A percentile compares a stretch with the other conserved stretches of the same genome.
phyloP scores from a whole-genome alignment of 1,284 basidiomycete species.

The Microbotryum violaceum region DNA sequence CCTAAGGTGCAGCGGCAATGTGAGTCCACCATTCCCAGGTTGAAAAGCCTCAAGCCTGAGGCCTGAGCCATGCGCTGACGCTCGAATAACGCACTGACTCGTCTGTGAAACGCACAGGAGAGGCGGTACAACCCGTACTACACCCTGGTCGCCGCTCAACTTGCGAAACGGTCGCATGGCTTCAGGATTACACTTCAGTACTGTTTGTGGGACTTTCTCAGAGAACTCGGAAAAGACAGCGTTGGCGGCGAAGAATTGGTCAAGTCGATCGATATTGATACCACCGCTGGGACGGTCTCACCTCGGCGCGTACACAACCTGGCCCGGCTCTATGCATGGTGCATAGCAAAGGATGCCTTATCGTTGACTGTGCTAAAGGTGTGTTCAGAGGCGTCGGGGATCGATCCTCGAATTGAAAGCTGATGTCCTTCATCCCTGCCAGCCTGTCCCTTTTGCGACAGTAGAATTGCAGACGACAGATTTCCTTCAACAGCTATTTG shows the following conservation, averaged over 20 bases:
- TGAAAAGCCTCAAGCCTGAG: no score
- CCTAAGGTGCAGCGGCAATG: slow-evolving; percentile 87
- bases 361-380: slow-evolving; percentile 77
- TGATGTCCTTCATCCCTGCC: neutral
- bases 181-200: slow-evolving; percentile 92
- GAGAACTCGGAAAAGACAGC: slow-evolving; percentile 74
- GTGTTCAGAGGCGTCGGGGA: slow-evolving; percentile 9
- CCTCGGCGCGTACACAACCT: slow-evolving; percentile 55
- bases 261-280: slow-evolving; percentile 50
- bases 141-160: slow-evolving; percentile 69
- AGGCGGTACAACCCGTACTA: slow-evolving; percentile 94
- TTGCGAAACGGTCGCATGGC: slow-evolving; percentile 46
- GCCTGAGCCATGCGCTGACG: neutral
- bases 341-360: slow-evolving; percentile 65
- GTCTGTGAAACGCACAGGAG: slow-evolving; percentile 52
- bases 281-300: slow-evolving; percentile 51
- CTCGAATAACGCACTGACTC: neutral
- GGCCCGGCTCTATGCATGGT: slow-evolving; percentile 73
- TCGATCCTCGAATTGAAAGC: neutral
- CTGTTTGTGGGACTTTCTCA: slow-evolving; percentile 92
- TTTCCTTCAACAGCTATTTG: slow-evolving; percentile 64
- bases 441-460: slow-evolving; percentile 77
- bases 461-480: slow-evolving; percentile 55
- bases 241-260: slow-evolving; percentile 75
- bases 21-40: slow-evolving; percentile 42